Conservation (phyloP, 345 rosid genomes). For the Litchi chinensis region DNA sequence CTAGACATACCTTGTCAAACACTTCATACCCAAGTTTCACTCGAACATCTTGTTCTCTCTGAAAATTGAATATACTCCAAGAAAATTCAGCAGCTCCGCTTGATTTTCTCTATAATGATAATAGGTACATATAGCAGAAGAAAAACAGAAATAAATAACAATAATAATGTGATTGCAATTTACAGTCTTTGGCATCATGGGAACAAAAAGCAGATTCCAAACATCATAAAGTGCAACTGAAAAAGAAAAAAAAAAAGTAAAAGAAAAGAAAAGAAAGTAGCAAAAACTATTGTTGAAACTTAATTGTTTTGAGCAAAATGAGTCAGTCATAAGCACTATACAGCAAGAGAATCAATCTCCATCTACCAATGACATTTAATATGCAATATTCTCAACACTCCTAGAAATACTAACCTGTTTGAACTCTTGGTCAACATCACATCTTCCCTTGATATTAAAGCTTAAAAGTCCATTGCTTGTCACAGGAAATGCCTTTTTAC, state of each 20-base stretch:
- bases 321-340: background rate
- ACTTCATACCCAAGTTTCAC: conserved; percentile 82
- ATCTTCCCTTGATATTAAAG: conserved; percentile 77
- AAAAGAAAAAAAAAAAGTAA: background rate
- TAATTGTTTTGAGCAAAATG: background rate
- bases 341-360: background rate
- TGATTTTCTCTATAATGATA: conserved; percentile 61
- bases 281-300: background rate
- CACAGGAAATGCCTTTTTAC: conserved; percentile 75
- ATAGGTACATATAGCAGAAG: background rate
- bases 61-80: conserved; percentile 71
- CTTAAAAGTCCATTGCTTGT: conserved; percentile 46
- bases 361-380: conserved; percentile 4
- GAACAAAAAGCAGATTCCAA: background rate
- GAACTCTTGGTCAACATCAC: conserved; percentile 71
- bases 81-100: conserved; percentile 84
- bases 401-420: conserved; percentile 48
- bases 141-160: background rate
- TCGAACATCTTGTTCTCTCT: conserved; percentile 77
- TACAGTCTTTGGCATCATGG: background rate
- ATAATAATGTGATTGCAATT: background rate
- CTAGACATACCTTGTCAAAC: conserved; percentile 58
- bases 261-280: background rate
- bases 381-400: background rate
- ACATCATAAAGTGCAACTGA: conserved; percentile 2